phyloP scores from a whole-genome alignment of 148 eudicot species.

The Beta vulgaris region DNA sequence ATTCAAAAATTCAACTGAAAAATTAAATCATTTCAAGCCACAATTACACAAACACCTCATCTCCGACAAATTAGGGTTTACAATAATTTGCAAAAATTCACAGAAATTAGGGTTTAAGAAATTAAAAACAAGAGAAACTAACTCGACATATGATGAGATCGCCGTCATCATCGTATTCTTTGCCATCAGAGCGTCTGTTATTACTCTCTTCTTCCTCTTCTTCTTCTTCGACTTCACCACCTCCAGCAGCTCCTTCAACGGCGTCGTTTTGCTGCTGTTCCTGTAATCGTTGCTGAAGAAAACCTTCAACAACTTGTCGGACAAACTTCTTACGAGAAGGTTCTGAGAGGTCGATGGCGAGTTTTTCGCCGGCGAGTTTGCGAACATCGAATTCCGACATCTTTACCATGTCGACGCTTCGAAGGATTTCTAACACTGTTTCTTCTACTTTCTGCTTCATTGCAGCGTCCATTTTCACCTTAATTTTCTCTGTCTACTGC shows the following conservation, averaged over 20 bases:
- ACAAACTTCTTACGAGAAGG: conserved; percentile 60
- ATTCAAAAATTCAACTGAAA: not conserved
- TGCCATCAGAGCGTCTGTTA: conserved; percentile 35
- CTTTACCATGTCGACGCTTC: conserved; percentile 59
- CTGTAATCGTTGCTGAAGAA: conserved; percentile 43
- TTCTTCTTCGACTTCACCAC: conserved; percentile 36
- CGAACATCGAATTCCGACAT: conserved; percentile 74
- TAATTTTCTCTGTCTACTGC: not conserved
- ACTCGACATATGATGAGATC: conserved; percentile 84
- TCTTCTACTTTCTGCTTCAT: conserved; percentile 44
- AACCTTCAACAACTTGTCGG: conserved; percentile 58
- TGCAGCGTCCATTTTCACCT: conserved; percentile 40
- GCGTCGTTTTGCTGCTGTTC: conserved; percentile 22
- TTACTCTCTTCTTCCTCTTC: conserved; percentile 29
- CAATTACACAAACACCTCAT: too few relatives aligned
- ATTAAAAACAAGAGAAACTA: conserved; percentile 12
- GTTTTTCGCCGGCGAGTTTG: conserved; percentile 58
- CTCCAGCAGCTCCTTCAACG: conserved; percentile 21
- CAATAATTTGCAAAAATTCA: not conserved
- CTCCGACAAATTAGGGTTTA: conserved; percentile 4
- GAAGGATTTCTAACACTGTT: conserved; percentile 59
- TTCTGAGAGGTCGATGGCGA: conserved; percentile 63
- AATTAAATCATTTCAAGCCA: not conserved
- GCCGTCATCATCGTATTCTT: conserved; percentile 82
- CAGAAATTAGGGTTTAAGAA: not conserved